Evolutionary conservation across 1,139 yeast species (phyloP), one percentile per base, ranked within the genome.

Genomic region (Debaryomyces udenii): DNA sequence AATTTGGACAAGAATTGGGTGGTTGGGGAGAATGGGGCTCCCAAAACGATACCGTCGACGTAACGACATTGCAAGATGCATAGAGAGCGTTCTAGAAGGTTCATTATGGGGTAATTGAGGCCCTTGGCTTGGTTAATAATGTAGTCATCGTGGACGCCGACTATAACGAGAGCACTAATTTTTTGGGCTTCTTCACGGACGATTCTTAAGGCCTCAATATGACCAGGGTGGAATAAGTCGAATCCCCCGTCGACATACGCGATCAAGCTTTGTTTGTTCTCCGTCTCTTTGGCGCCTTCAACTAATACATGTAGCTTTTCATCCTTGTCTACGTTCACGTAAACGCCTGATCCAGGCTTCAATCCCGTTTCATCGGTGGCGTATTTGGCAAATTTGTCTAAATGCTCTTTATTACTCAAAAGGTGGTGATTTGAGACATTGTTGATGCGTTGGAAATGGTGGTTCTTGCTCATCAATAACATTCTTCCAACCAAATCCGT

Each of bases 401-500:
- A 33, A 34, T 63, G 61, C 7, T 65, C 62, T 66, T 64, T 42
- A 57, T 70, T 35, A 59, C 31, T 56, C 53, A 73, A 61, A 13
- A 73, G 55, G 30, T 66, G 54, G 41, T 67, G 70, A 6, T 49
- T 44, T 30, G 49, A 49, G 5, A 48, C 50, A 2, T 55, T 48
- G 6, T 59, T 57, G 14, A 79, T 55, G 6, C 69, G 56, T 9
- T 59, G 62, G 48, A 71, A 64, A 58, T 86, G 93, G 56, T 84
- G 91, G 23, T 59, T 65, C 47, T 76, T 80, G 38, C 79, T 70
- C 55, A 74, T 72, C 43, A 83, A 69, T 46, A 91, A 72, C 84
- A 93, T 87, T 43, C 98, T 73, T n/a, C 93, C 95, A 35, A 93
- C 96, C 45, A 93, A 75, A 60, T 93, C 98, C 0, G 99, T 93